Conservation (phyloP, 768 basidiomycete species). For the Lactarius evosmus region DNA sequence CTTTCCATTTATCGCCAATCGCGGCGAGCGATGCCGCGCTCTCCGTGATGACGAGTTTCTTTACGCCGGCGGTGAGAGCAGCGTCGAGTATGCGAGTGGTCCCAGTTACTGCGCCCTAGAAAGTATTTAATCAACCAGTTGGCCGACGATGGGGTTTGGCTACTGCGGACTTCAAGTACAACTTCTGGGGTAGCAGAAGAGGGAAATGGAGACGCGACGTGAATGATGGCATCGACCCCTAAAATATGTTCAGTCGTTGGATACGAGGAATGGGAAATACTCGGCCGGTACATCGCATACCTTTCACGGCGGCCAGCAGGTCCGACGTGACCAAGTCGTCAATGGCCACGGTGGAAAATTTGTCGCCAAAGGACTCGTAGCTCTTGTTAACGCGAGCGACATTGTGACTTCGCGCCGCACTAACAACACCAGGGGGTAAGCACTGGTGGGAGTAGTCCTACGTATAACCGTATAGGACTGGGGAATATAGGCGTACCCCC, state of each 20-base stretch:
- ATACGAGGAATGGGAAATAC: neutral
- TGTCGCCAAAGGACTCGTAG: constrained; percentile 25
- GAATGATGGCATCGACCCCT: constrained; percentile 25
- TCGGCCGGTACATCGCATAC: constrained; percentile 5
- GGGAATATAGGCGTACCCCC: constrained; percentile 37
- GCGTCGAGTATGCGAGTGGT: constrained; percentile 24
- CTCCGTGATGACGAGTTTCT: constrained; percentile 21
- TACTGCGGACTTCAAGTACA: constrained; percentile 19
- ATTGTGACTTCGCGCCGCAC: constrained; percentile 29
- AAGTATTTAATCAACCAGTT: neutral
- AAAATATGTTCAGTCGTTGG: neutral
- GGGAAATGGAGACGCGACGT: constrained; percentile 24
- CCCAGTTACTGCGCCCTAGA: constrained; percentile 21
- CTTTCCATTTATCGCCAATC: neutral
- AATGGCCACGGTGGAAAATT: constrained; percentile 25
- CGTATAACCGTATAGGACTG: too few relatives aligned
- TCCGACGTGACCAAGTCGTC: constrained; percentile 31
- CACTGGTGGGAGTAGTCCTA: neutral
- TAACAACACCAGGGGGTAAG: neutral
- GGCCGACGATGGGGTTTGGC: neutral
- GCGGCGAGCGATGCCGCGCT: constrained; percentile 7
- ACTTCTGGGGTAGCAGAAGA: constrained; percentile 13
- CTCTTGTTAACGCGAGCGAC: constrained; percentile 15
- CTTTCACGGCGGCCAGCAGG: constrained; percentile 27
- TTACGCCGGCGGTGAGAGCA: constrained; percentile 9